Evolutionary conservation across 1,139 yeast genomes (phyloP).

Genomic region (Kodamaea anthophila): DNA sequence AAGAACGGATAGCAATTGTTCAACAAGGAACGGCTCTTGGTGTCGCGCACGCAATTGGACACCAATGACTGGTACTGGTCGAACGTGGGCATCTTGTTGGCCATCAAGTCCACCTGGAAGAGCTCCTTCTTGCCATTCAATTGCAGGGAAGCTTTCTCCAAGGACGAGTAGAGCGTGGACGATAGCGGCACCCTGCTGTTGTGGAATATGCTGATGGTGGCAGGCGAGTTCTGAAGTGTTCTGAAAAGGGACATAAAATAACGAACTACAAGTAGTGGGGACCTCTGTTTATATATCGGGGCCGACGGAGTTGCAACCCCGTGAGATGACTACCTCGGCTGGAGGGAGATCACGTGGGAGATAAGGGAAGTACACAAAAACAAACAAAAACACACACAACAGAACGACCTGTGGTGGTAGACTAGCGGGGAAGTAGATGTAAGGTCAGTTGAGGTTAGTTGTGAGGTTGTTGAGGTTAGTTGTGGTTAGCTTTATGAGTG

Average conservation of each 20-base stretch:
- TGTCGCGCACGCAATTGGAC: conserved; percentile 23
- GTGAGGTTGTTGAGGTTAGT: no score
- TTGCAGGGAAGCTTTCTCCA: conserved; percentile 27
- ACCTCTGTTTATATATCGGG: background rate
- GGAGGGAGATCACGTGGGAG: conserved; percentile 1
- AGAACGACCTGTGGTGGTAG: no score
- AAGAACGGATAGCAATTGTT: conserved; percentile 36
- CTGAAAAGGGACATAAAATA: conserved; percentile 39
- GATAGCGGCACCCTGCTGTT: conserved; percentile 31
- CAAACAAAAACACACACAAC: no score
- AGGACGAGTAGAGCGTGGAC: conserved; percentile 24
- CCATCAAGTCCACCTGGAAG: conserved; percentile 35
- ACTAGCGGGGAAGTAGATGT: no score
- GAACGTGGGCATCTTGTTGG: conserved; percentile 39
- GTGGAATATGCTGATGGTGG: conserved; percentile 40
- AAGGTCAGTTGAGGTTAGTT: no score
- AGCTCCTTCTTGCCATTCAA: conserved; percentile 22
- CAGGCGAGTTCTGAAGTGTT: conserved; percentile 41
- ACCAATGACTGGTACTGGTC: conserved; percentile 34
- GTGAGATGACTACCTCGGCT: conserved; percentile 2
- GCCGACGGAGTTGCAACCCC: conserved; percentile 4
- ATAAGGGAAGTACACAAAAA: no score
- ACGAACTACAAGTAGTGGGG: no score
- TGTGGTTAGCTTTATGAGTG: no score
- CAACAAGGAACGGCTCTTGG: conserved; percentile 22